Evolutionary conservation across 805 yeast species (phyloP).

Genomic region (Saccharomyces cerevisiae): DNA sequence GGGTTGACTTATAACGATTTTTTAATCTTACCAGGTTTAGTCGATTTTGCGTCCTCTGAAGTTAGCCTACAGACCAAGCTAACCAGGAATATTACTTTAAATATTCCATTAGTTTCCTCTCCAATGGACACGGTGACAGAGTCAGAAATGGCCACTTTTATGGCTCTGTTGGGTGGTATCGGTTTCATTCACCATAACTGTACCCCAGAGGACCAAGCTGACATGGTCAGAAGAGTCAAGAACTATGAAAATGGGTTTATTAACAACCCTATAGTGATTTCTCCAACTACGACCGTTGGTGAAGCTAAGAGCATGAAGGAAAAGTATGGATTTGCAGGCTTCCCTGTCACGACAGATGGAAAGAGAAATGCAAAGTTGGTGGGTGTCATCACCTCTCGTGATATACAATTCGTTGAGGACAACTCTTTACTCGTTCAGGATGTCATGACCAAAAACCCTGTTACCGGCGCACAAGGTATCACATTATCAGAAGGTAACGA

Average conservation of each 20-base stretch:
- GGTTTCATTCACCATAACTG: constrained; percentile 98
- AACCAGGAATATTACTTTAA: constrained; percentile 38
- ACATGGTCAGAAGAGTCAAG: constrained; percentile 94
- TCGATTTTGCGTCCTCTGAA: constrained; percentile 70
- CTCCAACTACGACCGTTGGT: constrained; percentile 69
- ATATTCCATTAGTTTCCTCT: constrained; percentile 88
- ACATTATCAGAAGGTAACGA: constrained; percentile 81
- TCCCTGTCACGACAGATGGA: constrained; percentile 96
- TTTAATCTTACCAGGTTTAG: constrained; percentile 88
- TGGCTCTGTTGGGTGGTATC: constrained; percentile 97
- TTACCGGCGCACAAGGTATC: constrained; percentile 78
- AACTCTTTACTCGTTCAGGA: constrained; percentile 52
- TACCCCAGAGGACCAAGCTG: constrained; percentile 94
- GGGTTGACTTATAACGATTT: constrained; percentile 75
- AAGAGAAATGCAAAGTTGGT: constrained; percentile 78
- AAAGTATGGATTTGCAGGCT: constrained; percentile 84
- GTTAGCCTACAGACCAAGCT: constrained; percentile 78
- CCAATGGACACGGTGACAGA: constrained; percentile 99
- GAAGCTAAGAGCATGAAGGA: constrained; percentile 67
- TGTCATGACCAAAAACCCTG: constrained; percentile 83
- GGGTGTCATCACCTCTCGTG: constrained; percentile 96
- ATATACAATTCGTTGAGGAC: constrained; percentile 87
- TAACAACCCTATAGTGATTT: constrained; percentile 81
- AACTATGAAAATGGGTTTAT: constrained; percentile 96
- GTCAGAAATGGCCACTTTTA: constrained; percentile 92